Evolutionary conservation across 305 asterid genomes (phyloP).

Genomic region (Ruellia speciosa): DNA sequence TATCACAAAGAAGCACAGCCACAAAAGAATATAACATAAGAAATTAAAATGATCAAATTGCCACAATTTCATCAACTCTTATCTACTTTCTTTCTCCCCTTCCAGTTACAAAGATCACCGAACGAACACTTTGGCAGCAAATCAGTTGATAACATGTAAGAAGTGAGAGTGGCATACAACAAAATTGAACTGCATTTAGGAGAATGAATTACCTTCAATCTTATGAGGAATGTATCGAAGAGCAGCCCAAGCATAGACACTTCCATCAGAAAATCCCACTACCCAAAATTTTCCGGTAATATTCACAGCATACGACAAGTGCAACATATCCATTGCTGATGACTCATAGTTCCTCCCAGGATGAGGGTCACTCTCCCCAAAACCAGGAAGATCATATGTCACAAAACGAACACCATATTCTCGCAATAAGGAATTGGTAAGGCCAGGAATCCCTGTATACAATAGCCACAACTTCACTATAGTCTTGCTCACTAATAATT

Average conservation of each 20-base stretch:
- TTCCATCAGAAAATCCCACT: constrained; percentile 66
- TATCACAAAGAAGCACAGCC: no score
- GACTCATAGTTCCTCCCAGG: constrained; percentile 67
- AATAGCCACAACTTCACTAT: constrained; percentile 6
- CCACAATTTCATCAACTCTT: no score
- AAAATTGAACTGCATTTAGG: no score
- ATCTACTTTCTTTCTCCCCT: no score
- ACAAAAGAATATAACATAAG: no score
- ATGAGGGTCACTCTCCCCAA: constrained; percentile 94
- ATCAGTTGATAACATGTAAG: no score
- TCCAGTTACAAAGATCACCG: no score
- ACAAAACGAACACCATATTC: constrained; percentile 73
- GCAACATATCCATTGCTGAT: constrained; percentile 81
- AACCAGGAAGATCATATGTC: constrained; percentile 84
- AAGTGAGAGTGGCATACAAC: no score
- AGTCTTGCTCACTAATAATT: background rate
- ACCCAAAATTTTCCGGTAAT: constrained; percentile 84
- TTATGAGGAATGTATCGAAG: constrained; percentile 88
- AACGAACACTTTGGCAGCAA: no score
- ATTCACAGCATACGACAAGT: constrained; percentile 70
- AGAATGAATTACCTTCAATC: constrained; percentile 48
- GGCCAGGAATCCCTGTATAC: constrained; percentile 68
- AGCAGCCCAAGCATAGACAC: constrained; percentile 90
- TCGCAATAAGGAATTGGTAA: constrained; percentile 48
- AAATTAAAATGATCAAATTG: no score